A percentile compares a stretch with the other conserved stretches of the same genome.
Conservation (phyloP, 2,329 filamentous ascomycete species). For the Paracorniculantispora psalliotae region DNA sequence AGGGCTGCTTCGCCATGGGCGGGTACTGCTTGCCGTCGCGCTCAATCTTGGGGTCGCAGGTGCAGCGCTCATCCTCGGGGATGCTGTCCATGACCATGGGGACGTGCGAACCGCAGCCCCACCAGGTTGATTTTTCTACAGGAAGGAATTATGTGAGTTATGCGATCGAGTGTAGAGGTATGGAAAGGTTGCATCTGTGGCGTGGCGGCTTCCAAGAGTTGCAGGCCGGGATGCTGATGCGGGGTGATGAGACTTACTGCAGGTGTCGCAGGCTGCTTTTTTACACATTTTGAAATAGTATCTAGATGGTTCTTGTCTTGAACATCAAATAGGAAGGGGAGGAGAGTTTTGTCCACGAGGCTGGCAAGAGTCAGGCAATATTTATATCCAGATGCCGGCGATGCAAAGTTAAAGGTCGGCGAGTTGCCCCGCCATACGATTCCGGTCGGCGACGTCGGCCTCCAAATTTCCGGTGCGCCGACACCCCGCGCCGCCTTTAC, state of each 20-base stretch:
- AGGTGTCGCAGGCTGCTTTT: conserved; percentile 56
- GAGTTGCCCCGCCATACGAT: background rate
- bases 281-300: conserved; percentile 55
- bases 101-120: conserved; percentile 60
- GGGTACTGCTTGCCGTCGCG: conserved; percentile 59
- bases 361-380: background rate
- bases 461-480: background rate
- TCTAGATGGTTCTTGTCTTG: too few relatives aligned
- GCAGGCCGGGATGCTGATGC: background rate
- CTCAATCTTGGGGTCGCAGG: conserved; percentile 59
- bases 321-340: too few relatives aligned
- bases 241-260: conserved; percentile 45
- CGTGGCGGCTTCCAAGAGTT: too few relatives aligned
- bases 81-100: conserved; percentile 57
- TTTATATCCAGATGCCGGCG: background rate
- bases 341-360: too few relatives aligned
- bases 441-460: conserved; percentile 5
- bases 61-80: conserved; percentile 56
- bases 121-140: conserved; percentile 57
- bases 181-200: too few relatives aligned
- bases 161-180: too few relatives aligned
- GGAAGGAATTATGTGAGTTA: too few relatives aligned
- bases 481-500: background rate
- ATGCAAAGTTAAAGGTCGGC: conserved; percentile 3
- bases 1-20: conserved; percentile 49